Evolutionary conservation across 2,329 filamentous ascomycete species (phyloP), one percentile per base, ranked within the genome.

Genomic region (Periconia digitata): DNA sequence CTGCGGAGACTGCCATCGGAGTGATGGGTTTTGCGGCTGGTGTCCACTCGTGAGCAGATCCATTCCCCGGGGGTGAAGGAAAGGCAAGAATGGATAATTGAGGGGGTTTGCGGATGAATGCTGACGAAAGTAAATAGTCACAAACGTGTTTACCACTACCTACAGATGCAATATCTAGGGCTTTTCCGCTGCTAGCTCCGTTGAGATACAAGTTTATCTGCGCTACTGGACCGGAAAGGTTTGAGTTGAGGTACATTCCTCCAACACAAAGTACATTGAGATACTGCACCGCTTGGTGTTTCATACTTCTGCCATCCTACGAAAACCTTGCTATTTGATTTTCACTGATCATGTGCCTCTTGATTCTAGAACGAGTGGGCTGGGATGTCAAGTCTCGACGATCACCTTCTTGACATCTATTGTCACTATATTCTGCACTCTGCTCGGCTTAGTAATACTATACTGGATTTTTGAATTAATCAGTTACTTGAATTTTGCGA

Each of bases 321-420:
- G n/a, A n/a, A n/a, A n/a, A n/a, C n/a, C n/a, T n/a, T n/a, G n/a
- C n/a, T n/a, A n/a, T n/a, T n/a, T n/a, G n/a, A n/a, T n/a, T n/a
- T n/a, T n/a, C n/a, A n/a, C n/a, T n/a, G n/a, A n/a, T n/a, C n/a
- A n/a, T n/a, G n/a, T n/a, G n/a, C n/a, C n/a, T n/a, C n/a, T n/a
- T n/a, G n/a, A n/a, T n/a, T n/a, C n/a, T n/a, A n/a, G n/a, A n/a
- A 77, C 75, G 8, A 59, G 62, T 16, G 64, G 73, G 6, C 56
- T 77, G 1, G 75, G 75, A 17, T 78, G 75, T 51, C 69, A 72
- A 43, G 75, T 75, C 41, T 77, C 74, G 0, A 77, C 75, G 6
- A 74, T 73, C 7, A 77, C 74, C 0, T 68, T 76, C 21, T 58
- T 78, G 27, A 73, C 72, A 32, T 64, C 73, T 4, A 55, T 76